Evolutionary conservation across 352 stramenopile genomes (phyloP), one percentile per base, ranked within the genome.

Genomic region (Halophytophthora batemanensis): DNA sequence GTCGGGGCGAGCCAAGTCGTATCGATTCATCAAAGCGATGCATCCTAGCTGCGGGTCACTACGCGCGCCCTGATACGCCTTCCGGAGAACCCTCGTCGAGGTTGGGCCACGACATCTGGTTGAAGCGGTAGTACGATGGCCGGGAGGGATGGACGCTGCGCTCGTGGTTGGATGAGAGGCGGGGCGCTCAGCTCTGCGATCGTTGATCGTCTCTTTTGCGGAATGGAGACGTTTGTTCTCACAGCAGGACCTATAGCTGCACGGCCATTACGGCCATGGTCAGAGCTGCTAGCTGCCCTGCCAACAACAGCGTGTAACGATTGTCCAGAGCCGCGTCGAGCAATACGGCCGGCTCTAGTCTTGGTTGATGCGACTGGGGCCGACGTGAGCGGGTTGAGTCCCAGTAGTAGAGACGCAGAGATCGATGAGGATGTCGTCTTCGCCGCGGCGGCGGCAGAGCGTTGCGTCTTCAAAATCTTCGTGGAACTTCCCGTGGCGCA

Each of bases 401-500:
- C 55, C 42, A 61, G 57, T 28, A 68, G 17, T 10, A 68, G 36
- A 12, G 45, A 50, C 2, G 43, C 44, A 12, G 60, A 41, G 25
- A 39, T 45, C 21, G 54, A 68, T 46, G 55, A n/a, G n/a, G n/a
- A 45, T 13, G 44, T 48, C 14, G 29, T 22, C 64, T 64, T 60
- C 12, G 54, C 38, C 11, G 45, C 49, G 21, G 35, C 43, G 37
- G 53, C 7, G 18, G 53, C 31, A 18, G 57, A 15, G 3, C 15
- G 12, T 38, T 38, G 47, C 29, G 51, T 56, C n/a, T 39, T 19
- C 31, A n/a, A n/a, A n/a, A n/a, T n/a, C n/a, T n/a, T 38, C 53
- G 40, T 56, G 53, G n/a, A 49, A 37, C 54, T 66, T 58, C 19
- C 59, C 31, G 15, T 56, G 55, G 7, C 59, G 53, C 8, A 65